Evolutionary conservation across 2,329 filamentous ascomycete genomes (phyloP), one percentile per base, ranked within the genome.

Genomic region (Alternaria arborescens): DNA sequence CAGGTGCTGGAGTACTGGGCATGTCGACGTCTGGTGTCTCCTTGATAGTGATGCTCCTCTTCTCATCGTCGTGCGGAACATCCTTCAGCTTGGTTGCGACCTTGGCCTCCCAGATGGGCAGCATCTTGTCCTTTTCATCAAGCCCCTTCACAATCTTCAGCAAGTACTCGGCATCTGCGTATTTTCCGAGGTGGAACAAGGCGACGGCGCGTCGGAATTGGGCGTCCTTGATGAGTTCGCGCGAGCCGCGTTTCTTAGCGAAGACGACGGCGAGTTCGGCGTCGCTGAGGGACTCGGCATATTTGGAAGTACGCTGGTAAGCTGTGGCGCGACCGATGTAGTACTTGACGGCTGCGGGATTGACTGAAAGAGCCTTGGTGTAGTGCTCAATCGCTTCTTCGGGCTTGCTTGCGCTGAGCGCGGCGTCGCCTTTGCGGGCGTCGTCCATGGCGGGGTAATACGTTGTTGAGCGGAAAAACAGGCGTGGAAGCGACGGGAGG

Each of bases 311-410:
- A 60, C 91, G 87, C 51, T 92, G 85, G 74, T 93, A 89, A 40
- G 92, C 92, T 42, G 89, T 93, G 5, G 93, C 91, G 20, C 94
- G 92, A 67, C 91, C 88, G 64, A 95, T 87, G 64, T 94, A 90
- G 87, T 95, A 97, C 50, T 86, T 81, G 1, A 92, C 91, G 3
- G 91, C 92, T 40, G 82, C 82, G 0, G 89, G 88, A 12, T 83
- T 83, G 69, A 89, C 84, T 16, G 81, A 74, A 67, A 97, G 86
- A 20, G 92, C 94, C 12, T 83, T 81, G 14, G 84, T 81, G 78
- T 88, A 95, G 54, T 71, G 85, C 36, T 82, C 77, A 68, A 97
- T 86, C 44, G 92, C 93, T 47, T 84, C 82, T 5, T 84, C 80
- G 78, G 88, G 94, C 61, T 94, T 85, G 52, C 85, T 85, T 8